Conservation (phyloP, 495 filamentous ascomycete species). For the Podospora anserina region DNA sequence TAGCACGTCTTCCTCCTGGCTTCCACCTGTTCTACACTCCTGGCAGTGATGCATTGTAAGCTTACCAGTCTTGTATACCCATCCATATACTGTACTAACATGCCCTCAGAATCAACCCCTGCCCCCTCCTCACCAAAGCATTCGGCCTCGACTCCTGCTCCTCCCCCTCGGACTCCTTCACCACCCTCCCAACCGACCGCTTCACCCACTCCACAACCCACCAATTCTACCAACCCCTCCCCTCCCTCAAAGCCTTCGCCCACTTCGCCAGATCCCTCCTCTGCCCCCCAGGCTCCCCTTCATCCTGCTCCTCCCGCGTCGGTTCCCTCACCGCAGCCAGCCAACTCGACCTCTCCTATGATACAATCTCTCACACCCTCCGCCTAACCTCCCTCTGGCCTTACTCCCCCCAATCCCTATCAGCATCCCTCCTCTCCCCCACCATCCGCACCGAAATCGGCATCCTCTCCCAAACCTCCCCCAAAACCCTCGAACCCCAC, state of each 20-base stretch:
- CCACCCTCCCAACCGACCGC: slow-evolving; percentile 57
- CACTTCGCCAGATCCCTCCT: slow-evolving; percentile 55
- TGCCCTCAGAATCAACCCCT: slow-evolving; percentile 52
- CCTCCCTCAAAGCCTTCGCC: slow-evolving; percentile 54
- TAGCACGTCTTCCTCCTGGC: slow-evolving; percentile 71
- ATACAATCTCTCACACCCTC: slow-evolving; percentile 63
- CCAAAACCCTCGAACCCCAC: slow-evolving; percentile 57
- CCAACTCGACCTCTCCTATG: slow-evolving; percentile 75
- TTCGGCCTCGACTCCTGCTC: slow-evolving; percentile 59
- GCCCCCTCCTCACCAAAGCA: slow-evolving; percentile 55
- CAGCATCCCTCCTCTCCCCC: slow-evolving; percentile 34
- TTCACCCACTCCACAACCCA: slow-evolving; percentile 63
- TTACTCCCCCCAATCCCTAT: slow-evolving; percentile 39
- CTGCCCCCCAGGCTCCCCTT: slow-evolving; percentile 42
- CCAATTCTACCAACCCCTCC: slow-evolving; percentile 66
- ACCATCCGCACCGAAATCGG: slow-evolving; percentile 67
- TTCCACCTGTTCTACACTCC: slow-evolving; percentile 81
- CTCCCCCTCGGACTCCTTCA: slow-evolving; percentile 63
- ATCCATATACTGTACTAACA: background rate
- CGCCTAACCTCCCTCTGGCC: slow-evolving; percentile 62
- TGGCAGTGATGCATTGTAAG: slow-evolving; percentile 12
- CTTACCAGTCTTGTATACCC: background rate
- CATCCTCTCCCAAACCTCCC: slow-evolving; percentile 65
- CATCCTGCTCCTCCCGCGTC: slow-evolving; percentile 37
- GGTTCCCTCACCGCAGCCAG: slow-evolving; percentile 46